phyloP scores from a whole-genome alignment of 1,284 basidiomycete genomes.

The Marasmius oreades region DNA sequence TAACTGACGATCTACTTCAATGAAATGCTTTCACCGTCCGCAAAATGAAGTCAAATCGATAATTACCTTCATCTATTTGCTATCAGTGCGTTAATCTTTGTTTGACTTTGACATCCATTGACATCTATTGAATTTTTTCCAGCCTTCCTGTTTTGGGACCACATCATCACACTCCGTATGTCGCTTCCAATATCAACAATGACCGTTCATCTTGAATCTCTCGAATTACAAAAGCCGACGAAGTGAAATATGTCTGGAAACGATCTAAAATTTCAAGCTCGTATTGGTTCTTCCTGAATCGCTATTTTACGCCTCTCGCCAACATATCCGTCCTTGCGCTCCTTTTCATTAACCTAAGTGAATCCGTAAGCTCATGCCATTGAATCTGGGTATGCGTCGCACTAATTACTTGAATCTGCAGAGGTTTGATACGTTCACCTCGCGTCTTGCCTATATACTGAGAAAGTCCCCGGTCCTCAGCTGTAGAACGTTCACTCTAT shows the following conservation, averaged over 20 bases:
- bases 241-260: slow-evolving; percentile 15
- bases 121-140: no score
- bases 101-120: no score
- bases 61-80: slow-evolving; percentile 11
- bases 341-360: slow-evolving; percentile 8
- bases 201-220: no score
- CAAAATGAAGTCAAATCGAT: slow-evolving; percentile 2
- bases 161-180: slow-evolving; percentile 17
- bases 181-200: not conserved
- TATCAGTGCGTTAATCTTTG: slow-evolving; percentile 10
- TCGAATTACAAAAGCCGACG: slow-evolving; percentile 6
- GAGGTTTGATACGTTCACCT: not conserved
- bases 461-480: not conserved
- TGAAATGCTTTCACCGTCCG: no score
- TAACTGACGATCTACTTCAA: not conserved
- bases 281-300: slow-evolving; percentile 17
- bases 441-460: not conserved
- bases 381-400: no score
- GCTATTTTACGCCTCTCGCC: slow-evolving; percentile 16
- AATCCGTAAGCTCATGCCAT: slow-evolving; percentile 1
- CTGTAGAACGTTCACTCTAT: slow-evolving; percentile 7
- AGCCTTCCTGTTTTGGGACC: slow-evolving; percentile 20
- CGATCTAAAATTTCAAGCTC: slow-evolving; percentile 11
- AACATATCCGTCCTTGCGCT: slow-evolving; percentile 15
- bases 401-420: not conserved